phyloP scores from a whole-genome alignment of 257 asterid species.

The Solanum lycopersicoides region DNA sequence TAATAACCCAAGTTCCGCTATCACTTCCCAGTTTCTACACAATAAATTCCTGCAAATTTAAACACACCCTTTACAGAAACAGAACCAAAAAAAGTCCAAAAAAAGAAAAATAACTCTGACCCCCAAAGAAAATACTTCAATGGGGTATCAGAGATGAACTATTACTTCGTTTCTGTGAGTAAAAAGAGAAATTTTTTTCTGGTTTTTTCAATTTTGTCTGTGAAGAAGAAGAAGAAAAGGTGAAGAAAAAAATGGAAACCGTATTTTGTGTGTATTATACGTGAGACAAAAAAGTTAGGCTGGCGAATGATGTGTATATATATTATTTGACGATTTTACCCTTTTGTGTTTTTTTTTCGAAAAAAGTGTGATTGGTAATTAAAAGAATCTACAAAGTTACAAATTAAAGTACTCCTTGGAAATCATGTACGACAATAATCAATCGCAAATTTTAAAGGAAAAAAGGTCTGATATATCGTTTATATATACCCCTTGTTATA shows the following conservation, averaged over 20 bases:
- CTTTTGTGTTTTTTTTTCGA: not conserved
- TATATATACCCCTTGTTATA: no score
- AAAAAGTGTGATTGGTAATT: not conserved
- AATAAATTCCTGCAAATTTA: not conserved
- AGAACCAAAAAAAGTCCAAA: not conserved
- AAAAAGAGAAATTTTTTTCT: not conserved
- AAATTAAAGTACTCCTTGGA: not conserved
- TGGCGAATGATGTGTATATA: not conserved
- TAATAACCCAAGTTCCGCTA: not conserved
- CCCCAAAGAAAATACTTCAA: not conserved
- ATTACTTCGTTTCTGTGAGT: not conserved
- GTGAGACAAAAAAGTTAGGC: slow-evolving; percentile 10
- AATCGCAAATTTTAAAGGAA: no score
- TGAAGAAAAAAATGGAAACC: not conserved
- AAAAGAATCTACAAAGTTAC: not conserved
- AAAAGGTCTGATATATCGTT: no score
- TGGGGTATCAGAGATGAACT: not conserved
- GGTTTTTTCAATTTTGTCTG: not conserved
- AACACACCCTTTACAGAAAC: not conserved
- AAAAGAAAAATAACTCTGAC: not conserved
- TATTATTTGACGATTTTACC: not conserved
- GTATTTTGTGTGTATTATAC: not conserved
- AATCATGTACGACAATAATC: not conserved
- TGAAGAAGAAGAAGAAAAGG: not conserved
- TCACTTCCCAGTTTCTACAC: not conserved